These are phyloP conservation scores for Wickerhamomyces rabaulensis DNA, from an alignment of 805 yeast species.

Conservation along the genomic window DNA sequence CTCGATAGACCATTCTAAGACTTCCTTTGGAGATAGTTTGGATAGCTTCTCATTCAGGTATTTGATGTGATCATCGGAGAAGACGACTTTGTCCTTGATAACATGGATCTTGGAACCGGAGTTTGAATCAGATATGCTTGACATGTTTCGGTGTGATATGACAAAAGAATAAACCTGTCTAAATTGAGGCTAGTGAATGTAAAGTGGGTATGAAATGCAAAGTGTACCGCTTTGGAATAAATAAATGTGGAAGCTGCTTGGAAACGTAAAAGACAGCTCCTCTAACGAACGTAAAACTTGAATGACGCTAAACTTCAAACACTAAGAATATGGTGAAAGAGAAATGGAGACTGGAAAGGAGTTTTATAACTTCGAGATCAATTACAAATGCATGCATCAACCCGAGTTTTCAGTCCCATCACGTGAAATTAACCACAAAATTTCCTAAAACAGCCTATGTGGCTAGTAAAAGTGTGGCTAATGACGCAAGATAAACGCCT, in stretches of 20 bases:
- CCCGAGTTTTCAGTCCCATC: constrained; percentile 1
- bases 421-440: constrained; percentile 15
- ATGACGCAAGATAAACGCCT: background rate
- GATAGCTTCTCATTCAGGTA: constrained; percentile 62
- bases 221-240: background rate
- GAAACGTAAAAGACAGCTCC: background rate
- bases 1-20: constrained; percentile 75
- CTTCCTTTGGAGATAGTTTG: constrained; percentile 57
- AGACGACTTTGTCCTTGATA: constrained; percentile 28
- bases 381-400: background rate
- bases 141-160: background rate
- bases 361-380: background rate
- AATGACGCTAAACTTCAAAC: background rate
- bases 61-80: constrained; percentile 50
- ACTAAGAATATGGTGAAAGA: background rate
- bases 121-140: background rate
- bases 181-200: background rate
- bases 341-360: background rate
- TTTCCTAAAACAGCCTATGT: constrained; percentile 3
- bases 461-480: constrained; percentile 7
- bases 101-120: constrained; percentile 7
- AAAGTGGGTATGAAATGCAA: background rate
- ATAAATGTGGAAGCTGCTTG: background rate
- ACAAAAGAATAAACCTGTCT: background rate
- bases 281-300: background rate